Conservation (phyloP, 768 basidiomycete genomes). For the Sporobolomyces pararoseus region DNA sequence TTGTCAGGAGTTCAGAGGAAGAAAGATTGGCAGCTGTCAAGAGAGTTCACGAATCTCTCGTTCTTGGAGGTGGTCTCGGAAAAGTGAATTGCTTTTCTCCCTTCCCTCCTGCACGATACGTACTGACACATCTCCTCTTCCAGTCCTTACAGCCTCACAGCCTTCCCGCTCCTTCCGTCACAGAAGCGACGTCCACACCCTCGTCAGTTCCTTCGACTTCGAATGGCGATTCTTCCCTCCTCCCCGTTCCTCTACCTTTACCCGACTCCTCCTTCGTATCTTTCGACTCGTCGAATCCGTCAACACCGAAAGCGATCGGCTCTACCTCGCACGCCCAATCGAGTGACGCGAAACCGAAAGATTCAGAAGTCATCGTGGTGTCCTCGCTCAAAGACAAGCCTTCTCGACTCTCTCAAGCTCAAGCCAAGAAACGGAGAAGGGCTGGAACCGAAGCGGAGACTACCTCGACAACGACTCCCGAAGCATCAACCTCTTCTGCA, state of each 20-base stretch:
- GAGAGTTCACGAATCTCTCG: constrained; percentile 32
- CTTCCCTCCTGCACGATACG: not conserved
- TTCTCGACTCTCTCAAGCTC: not conserved
- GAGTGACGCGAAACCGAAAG: not conserved
- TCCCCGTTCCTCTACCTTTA: not conserved
- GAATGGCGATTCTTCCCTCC: not conserved
- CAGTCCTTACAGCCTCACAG: constrained; percentile 20
- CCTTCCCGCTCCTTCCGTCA: not conserved
- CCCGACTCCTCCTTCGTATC: constrained; percentile 38
- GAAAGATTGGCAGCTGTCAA: constrained; percentile 18
- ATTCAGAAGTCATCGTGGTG: constrained; percentile 37
- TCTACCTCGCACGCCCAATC: constrained; percentile 12
- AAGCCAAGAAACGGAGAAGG: constrained; percentile 30
- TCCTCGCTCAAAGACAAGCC: constrained; percentile 34
- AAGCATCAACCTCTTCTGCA: not conserved
- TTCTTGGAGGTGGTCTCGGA: constrained; percentile 36
- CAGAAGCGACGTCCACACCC: not conserved
- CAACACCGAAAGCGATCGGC: constrained; percentile 12
- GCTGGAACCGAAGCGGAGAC: too few species aligned
- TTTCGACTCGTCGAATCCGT: not conserved
- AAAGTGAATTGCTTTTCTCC: constrained; percentile 14
- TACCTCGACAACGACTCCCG: not conserved
- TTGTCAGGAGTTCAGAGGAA: not conserved
- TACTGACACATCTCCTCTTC: too few species aligned
- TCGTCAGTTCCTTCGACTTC: not conserved